Conservation (phyloP, 257 asterid species). For the Jacaranda copaia region DNA sequence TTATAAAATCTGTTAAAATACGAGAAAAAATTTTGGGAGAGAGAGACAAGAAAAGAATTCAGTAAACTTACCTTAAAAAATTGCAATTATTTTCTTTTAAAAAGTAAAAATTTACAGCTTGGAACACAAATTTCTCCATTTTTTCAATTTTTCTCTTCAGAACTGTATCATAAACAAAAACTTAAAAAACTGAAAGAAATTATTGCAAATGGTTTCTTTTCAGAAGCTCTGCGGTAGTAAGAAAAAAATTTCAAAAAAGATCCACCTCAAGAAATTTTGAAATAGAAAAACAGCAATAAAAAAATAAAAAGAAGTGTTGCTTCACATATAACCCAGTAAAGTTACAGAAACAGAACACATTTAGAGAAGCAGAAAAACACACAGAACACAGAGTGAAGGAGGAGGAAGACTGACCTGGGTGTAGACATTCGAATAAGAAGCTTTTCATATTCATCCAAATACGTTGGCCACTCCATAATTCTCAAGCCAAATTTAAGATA, state of each 20-base stretch:
- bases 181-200: neutral
- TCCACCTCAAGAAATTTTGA: neutral
- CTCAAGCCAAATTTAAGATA: neutral
- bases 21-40: neutral
- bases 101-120: neutral
- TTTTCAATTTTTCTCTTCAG: neutral
- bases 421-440: constrained; percentile 87
- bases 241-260: neutral
- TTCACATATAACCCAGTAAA: neutral
- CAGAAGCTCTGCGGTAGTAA: neutral
- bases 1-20: neutral
- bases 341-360: neutral
- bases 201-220: neutral
- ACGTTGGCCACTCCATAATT: constrained; percentile 78
- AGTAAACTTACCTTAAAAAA: neutral
- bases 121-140: neutral
- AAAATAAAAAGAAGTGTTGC: no score
- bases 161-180: neutral
- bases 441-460: constrained; percentile 90
- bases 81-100: neutral
- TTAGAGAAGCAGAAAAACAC: neutral
- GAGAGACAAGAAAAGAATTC: neutral
- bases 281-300: neutral
- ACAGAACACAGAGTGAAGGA: neutral
- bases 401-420: constrained; percentile 65